Percentiles rank a stretch among this genome's conserved stretches.
Conservation (phyloP, 1,139 yeast species). For the Blastobotrys ciferrii region DNA sequence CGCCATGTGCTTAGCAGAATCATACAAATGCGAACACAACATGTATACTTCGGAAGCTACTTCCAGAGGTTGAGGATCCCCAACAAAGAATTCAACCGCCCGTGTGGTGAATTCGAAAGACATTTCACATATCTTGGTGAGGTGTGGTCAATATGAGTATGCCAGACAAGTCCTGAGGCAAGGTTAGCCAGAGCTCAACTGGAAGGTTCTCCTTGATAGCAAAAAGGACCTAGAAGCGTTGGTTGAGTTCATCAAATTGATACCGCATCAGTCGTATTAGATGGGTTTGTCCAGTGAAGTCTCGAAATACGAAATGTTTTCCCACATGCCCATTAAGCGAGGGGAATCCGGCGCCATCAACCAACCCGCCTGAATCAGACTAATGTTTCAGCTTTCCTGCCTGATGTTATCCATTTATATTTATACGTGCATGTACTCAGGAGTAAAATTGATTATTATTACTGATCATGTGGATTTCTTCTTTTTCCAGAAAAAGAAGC, state of each 20-base stretch:
- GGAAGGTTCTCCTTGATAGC: background rate
- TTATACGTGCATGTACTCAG: too few relatives aligned
- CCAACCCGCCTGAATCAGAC: background rate
- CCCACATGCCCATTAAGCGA: conserved; percentile 1
- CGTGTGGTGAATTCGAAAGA: too few relatives aligned
- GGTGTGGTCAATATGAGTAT: background rate
- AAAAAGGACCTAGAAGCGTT: background rate
- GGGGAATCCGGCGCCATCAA: conserved; percentile 5
- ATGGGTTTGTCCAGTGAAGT: background rate
- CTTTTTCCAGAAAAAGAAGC: too few relatives aligned
- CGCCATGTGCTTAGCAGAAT: background rate
- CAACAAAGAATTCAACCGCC: too few relatives aligned
- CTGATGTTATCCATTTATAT: too few relatives aligned
- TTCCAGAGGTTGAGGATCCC: too few relatives aligned
- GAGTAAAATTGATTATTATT: too few relatives aligned
- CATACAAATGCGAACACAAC: too few relatives aligned
- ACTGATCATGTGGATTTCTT: too few relatives aligned
- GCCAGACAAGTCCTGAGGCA: background rate
- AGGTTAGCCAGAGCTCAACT: conserved; percentile 1
- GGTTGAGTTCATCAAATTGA: background rate
- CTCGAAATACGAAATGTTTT: background rate
- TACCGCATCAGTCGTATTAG: background rate
- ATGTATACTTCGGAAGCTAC: too few relatives aligned
- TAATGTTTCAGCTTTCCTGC: too few relatives aligned
- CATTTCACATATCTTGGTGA: too few relatives aligned